A percentile compares a stretch with the other conserved stretches of the same genome.
These are phyloP conservation scores for Calycina herbarum DNA, from an alignment of 2,329 filamentous ascomycete species.

Conservation along the genomic window DNA sequence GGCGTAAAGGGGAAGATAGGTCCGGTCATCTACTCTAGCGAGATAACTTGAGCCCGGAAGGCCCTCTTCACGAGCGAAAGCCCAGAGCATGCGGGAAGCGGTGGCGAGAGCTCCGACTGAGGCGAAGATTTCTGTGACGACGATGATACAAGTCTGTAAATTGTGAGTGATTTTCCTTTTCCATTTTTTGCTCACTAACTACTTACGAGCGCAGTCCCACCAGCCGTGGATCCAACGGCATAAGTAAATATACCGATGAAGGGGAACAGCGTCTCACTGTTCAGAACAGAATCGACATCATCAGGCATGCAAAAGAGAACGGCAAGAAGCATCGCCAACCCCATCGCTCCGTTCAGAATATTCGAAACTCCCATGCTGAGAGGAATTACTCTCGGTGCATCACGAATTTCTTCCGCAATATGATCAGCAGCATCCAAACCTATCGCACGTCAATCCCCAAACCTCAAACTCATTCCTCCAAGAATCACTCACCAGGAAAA, in stretches of 20 bases:
- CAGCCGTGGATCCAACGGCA: background rate
- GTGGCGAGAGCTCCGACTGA: background rate
- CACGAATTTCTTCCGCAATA: slow-evolving; percentile 17
- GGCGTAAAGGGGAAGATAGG: slow-evolving; percentile 16
- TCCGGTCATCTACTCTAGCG: slow-evolving; percentile 8
- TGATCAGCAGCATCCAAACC: background rate
- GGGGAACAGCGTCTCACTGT: background rate
- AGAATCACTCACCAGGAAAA: background rate
- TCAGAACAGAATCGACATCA: background rate
- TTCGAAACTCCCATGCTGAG: slow-evolving; percentile 13
- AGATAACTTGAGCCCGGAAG: background rate
- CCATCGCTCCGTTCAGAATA: slow-evolving; percentile 15
- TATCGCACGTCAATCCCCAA: background rate
- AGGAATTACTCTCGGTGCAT: slow-evolving; percentile 15
- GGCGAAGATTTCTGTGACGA: background rate
- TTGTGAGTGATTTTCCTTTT: background rate
- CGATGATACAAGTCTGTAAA: background rate
- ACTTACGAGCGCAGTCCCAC: background rate
- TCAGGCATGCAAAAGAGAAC: slow-evolving; percentile 15
- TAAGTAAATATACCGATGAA: background rate
- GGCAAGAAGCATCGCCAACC: slow-evolving; percentile 18
- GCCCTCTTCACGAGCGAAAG: slow-evolving; percentile 4
- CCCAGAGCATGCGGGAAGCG: slow-evolving; percentile 12
- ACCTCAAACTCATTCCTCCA: background rate
- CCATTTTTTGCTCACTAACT: background rate